Evolutionary conservation across 1,284 basidiomycete genomes (phyloP), one percentile per base, ranked within the genome.

Genomic region (Ustilago vetiveriae): DNA sequence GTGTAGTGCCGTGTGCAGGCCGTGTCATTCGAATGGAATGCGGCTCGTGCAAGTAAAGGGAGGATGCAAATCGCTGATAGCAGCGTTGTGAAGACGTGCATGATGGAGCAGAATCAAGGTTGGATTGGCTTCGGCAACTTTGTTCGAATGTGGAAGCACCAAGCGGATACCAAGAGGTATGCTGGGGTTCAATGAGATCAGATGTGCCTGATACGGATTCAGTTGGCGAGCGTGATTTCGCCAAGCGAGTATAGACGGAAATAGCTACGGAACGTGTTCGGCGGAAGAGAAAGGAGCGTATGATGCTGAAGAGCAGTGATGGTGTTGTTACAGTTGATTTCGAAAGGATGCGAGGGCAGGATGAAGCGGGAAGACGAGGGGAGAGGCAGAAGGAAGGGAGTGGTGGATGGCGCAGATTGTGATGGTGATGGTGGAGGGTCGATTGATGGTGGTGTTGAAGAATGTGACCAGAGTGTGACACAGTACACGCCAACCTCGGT

Each of bases 1-100:
- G 85, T 87, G 84, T 90, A 90, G 8, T 74, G 76, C 57, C 89
- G 87, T 16, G 84, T 79, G 82, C 90, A 90, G n/a, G 80, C 75
- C 44, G 83, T 78, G 35, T 55, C 38, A 46, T 63, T 72, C 51
- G 73, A 71, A 44, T 70, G 57, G 44, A 68, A 75, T 11, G 67
- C 67, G 11, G 67, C 54, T 1, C 48, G 52, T 9, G 56, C 39
- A n/a, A 52, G 38, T 3, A 59, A 24, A 10, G 66, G 66, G 14
- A 69, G 42, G 2, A 63, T 45, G 24, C 49, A 46, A 26, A 38
- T 23, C 32, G 42, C 38, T 32, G 55, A 37, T 30, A 69, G 51
- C 13, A 62, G 39, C 36, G 51, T 32, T 6, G 37, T 30, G 17
- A 40, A 24, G 33, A 44, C n/a, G 29, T 44, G 64, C 64, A 67